Evolutionary conservation across 371 early-diverging fungal genomes (phyloP).

Genomic region (Neoconidiobolus thromboides): DNA sequence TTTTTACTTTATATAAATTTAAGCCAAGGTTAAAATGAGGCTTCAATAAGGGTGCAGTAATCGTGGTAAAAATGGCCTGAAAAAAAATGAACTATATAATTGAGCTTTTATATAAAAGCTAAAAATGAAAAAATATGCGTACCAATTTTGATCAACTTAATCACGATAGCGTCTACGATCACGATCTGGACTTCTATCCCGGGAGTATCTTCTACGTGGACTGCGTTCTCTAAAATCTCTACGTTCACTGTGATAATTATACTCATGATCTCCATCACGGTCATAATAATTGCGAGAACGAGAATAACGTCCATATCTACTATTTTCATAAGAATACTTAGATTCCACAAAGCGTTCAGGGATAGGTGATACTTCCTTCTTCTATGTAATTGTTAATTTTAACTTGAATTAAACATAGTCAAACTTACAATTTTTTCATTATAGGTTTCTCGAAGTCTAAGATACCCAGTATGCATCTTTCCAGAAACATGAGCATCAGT

Average conservation of each 20-base stretch:
- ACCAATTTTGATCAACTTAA: too few species aligned
- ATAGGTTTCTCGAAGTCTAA: conserved; percentile 52
- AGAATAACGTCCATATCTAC: not conserved
- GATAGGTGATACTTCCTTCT: conserved; percentile 4
- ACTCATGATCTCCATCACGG: not conserved
- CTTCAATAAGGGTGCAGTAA: too few species aligned
- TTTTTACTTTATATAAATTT: too few species aligned
- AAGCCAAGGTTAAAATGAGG: too few species aligned
- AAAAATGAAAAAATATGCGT: too few species aligned
- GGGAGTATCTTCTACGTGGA: not conserved
- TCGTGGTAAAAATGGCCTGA: too few species aligned
- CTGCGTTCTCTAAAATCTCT: not conserved
- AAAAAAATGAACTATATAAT: too few species aligned
- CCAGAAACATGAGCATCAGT: conserved; percentile 74
- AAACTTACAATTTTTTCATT: not conserved
- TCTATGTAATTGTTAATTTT: not conserved
- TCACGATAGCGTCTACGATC: not conserved
- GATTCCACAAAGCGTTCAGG: not conserved
- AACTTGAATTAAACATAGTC: not conserved
- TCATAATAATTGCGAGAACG: not conserved
- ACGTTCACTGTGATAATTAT: not conserved
- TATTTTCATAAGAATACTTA: not conserved
- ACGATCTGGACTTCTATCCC: not conserved
- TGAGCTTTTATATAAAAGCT: too few species aligned
- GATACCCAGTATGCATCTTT: conserved; percentile 76